Base-by-base conservation (phyloP, 768 basidiomycete genomes). In the Rhodosporidiobolus sp. region DNA sequence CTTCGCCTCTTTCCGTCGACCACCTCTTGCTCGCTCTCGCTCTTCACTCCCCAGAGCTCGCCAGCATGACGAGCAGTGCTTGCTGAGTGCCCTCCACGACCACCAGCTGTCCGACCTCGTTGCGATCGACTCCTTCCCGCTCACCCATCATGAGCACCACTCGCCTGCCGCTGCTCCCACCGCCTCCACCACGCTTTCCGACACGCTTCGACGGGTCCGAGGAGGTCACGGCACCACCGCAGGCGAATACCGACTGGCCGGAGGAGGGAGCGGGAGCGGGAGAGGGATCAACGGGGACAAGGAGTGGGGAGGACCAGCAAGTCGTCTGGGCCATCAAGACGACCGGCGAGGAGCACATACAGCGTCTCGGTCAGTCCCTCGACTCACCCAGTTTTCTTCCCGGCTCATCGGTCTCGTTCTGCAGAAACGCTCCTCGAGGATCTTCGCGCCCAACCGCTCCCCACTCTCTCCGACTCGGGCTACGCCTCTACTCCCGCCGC, bases 281-380 rank as follows among this genome's bases (percentile, higher is more conserved):
- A 22, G 34, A 53, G 3, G 46, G 17, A 12, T 22, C 9, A 19
- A 1, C n/a, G 24, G 28, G 3, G 17, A 16, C 30, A 35, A 24
- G 45, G n/a, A 45, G 20, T 4, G 34, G 14, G 38, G 20, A 22
- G n/a, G 14, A 19, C n/a, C 32, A 28, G n/a, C 3, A 28, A 5
- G 26, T 54, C 17, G 43, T 12, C 11, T 70, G 71, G 71, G 4
- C 34, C 0, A 14, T 72, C 56, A 72, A 64, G 63, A 72, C 71
- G 22, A 57, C 64, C 1, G 24, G 49, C 3, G 71, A 72, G 50
- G 38, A 67, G 56, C 71, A 72, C 26, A 14, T 72, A 2, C 56
- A 72, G 32, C 34, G 30, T 0, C 61, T 72, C 3, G 71, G 71
- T 72, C 34, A 30, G 70, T 28, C 0, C 8, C 14, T 26, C 20